Evolutionary conservation across 176 grass and related monocot species (phyloP).

Genomic region (Bromus sterilis): DNA sequence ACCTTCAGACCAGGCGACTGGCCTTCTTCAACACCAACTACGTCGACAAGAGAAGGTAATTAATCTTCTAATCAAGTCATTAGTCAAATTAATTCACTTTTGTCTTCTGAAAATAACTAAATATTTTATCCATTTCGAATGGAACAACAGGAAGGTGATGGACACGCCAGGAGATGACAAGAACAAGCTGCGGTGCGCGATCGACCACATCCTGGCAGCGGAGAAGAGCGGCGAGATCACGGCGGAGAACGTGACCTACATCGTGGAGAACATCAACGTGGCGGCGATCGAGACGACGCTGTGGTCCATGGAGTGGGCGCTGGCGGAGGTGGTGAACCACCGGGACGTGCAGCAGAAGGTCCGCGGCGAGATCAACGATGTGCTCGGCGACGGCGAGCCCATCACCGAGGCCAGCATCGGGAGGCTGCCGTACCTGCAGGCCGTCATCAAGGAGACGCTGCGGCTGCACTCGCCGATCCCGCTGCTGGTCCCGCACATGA

Average conservation of each 20-base stretch:
- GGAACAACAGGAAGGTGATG: not conserved
- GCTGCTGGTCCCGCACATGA: slow-evolving; percentile 91
- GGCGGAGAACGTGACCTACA: slow-evolving; percentile 81
- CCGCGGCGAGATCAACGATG: slow-evolving; percentile 41
- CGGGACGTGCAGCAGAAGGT: slow-evolving; percentile 53
- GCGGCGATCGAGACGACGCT: slow-evolving; percentile 87
- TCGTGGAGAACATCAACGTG: slow-evolving; percentile 92
- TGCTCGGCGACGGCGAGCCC: slow-evolving; percentile 34
- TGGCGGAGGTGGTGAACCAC: slow-evolving; percentile 88
- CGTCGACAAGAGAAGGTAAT: slow-evolving; percentile 53
- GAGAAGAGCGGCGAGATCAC: slow-evolving; percentile 69
- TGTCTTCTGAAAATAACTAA: no score
- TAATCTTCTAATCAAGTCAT: no score
- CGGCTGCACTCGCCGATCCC: slow-evolving; percentile 81
- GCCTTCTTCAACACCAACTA: not conserved
- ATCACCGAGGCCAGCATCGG: slow-evolving; percentile 61
- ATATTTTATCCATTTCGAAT: not conserved
- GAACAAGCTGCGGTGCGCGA: slow-evolving; percentile 20
- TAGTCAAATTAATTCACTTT: no score
- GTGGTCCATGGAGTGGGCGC: slow-evolving; percentile 91
- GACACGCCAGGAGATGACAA: not conserved
- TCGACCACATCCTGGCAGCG: slow-evolving; percentile 15
- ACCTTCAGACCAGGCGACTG: not conserved
- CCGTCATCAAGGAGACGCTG: slow-evolving; percentile 77
- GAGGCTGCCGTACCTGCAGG: slow-evolving; percentile 58